Percentiles rank a stretch among this genome's conserved stretches.
These are phyloP conservation scores for Penicillium subrubescens DNA, from an alignment of 495 filamentous ascomycete genomes.

Conservation along the genomic window DNA sequence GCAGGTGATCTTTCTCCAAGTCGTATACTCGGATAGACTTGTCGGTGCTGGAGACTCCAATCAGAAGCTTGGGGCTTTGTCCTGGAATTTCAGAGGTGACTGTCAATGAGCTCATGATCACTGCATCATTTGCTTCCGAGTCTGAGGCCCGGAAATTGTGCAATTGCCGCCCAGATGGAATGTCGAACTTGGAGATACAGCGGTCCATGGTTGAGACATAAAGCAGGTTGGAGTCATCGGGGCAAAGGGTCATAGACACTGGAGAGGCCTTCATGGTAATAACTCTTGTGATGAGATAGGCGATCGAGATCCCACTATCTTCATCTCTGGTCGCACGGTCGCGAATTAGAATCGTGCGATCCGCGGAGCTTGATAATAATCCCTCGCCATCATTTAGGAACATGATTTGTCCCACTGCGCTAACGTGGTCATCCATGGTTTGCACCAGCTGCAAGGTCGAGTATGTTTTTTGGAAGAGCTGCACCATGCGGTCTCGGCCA, in stretches of 20 bases:
- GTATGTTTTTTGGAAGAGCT: constrained; percentile 70
- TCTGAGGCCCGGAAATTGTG: constrained; percentile 81
- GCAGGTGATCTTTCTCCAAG: constrained; percentile 68
- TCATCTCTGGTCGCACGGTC: constrained; percentile 69
- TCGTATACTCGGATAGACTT: constrained; percentile 94
- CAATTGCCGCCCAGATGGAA: constrained; percentile 68
- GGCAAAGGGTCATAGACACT: constrained; percentile 71
- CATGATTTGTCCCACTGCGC: constrained; percentile 63
- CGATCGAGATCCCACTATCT: constrained; percentile 65
- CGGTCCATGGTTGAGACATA: constrained; percentile 83
- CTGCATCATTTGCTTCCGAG: constrained; percentile 73
- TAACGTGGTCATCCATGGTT: constrained; percentile 78
- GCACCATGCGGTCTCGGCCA: constrained; percentile 85
- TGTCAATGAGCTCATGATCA: constrained; percentile 76
- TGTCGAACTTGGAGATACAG: constrained; percentile 73
- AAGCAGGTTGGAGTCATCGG: constrained; percentile 61
- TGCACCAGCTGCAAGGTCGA: constrained; percentile 63
- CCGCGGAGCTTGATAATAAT: constrained; percentile 83
- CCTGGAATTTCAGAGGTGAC: constrained; percentile 44
- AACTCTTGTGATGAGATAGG: constrained; percentile 72
- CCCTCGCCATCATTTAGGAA: constrained; percentile 66
- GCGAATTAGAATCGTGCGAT: constrained; percentile 80
- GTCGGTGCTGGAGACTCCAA: constrained; percentile 87
- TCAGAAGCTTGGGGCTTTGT: constrained; percentile 57
- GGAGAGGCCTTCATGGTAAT: constrained; percentile 86